Base-by-base conservation (phyloP, 2,329 filamentous ascomycete species). In the Cercospora citrullina region DNA sequence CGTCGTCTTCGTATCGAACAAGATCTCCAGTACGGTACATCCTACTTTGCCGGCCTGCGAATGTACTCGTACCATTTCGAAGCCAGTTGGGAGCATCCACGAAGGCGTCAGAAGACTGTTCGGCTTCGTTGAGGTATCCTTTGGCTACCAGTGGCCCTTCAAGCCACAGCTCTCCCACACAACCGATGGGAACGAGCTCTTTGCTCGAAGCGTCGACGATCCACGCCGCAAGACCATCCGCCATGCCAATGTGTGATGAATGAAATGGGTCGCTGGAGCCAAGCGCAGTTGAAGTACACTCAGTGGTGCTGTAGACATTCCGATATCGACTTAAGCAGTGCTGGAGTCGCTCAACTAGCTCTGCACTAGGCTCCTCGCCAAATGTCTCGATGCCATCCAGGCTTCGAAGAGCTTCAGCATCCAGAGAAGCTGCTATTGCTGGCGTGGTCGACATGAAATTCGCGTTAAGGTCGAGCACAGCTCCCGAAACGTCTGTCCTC, bases 111-210 rank as follows among this genome's bases (percentile, higher is more conserved):
- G 48, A 21, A 10, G 51, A 39, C 23, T 39, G 12, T 5, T 63
- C 23, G 6, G 21, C 14, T 6, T 75, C 71, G 31, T 75, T 72
- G 9, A 83, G 75, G 64, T 84, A 84, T 8, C 78, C 83, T 16
- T 77, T 77, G 1, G 78, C 81, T n/a, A 84, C 73, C n/a, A 79
- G 80, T 45, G 79, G 79, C 6, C 82, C 81, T 70, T 83, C 81
- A 1, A 84, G 68, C 0, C 84, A 71, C 62, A 84, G 73, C 69
- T 85, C 83, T 14, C 83, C 83, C 6, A 65, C 31, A 42, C 55
- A 67, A 42, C 64, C 69, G 58, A 64, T 59, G 18, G 58, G 45
- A 8, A 28, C 60, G 26, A 60, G 60, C n/a, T 53, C 53, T 42
- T 45, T 33, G 28, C n/a, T 28, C 16, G 26, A 33, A 7, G 63